A percentile compares a stretch with the other conserved stretches of the same genome.
phyloP scores from a whole-genome alignment of 495 filamentous ascomycete species.

The Penicillium longicatenatum region DNA sequence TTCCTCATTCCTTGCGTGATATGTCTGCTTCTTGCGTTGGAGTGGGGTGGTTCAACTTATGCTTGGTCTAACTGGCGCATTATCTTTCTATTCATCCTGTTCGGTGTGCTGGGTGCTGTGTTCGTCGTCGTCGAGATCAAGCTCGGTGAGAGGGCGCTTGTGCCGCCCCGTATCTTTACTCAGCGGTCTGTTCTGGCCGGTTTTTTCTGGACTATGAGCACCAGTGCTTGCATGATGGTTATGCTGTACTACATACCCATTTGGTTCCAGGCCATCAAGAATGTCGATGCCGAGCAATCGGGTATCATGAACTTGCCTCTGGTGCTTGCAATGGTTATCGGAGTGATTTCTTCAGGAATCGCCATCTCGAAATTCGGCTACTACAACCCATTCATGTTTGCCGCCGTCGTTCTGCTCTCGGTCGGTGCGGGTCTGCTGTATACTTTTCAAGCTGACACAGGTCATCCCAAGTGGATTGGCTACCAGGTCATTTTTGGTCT shows the following conservation, averaged over 20 bases:
- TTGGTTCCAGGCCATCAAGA: slow-evolving; percentile 78
- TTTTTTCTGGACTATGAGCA: slow-evolving; percentile 18
- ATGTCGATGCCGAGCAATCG: slow-evolving; percentile 57
- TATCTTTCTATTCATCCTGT: slow-evolving; percentile 38
- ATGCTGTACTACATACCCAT: slow-evolving; percentile 53
- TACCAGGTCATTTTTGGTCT: slow-evolving; percentile 33
- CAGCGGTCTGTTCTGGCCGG: slow-evolving; percentile 10
- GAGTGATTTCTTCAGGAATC: slow-evolving; percentile 13
- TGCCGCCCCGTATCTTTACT: slow-evolving; percentile 6
- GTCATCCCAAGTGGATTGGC: slow-evolving; percentile 44
- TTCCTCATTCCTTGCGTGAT: slow-evolving; percentile 31
- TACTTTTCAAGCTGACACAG: slow-evolving; percentile 47
- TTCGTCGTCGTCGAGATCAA: slow-evolving; percentile 20
- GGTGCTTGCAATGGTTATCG: slow-evolving; percentile 57
- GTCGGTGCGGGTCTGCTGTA: slow-evolving; percentile 54
- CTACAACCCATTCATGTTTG: slow-evolving; percentile 14
- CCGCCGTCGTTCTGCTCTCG: slow-evolving; percentile 22
- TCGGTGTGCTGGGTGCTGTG: slow-evolving; percentile 25
- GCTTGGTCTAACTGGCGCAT: slow-evolving; percentile 34
- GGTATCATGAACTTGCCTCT: slow-evolving; percentile 70
- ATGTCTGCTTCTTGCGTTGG: slow-evolving; percentile 41
- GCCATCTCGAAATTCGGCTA: not conserved
- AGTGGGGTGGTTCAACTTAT: slow-evolving; percentile 39
- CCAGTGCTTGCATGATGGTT: slow-evolving; percentile 20
- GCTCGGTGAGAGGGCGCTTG: slow-evolving; percentile 30